Base-by-base conservation (phyloP, 805 yeast genomes). In the Alloascoidea hylecoeti region DNA sequence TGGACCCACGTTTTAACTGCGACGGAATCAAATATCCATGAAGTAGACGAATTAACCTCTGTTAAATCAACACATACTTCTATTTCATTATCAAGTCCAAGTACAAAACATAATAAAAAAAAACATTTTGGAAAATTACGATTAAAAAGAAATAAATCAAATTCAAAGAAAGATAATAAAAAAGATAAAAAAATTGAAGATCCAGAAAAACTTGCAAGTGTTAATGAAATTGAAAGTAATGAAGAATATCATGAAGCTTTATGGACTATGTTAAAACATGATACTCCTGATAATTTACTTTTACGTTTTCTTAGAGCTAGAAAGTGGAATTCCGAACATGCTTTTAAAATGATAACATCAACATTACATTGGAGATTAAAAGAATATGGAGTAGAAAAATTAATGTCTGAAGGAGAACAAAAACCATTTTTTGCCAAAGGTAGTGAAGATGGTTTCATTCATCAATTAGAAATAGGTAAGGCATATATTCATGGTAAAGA, bases 231-330 rank as follows among this genome's bases (percentile, higher is more conserved):
- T n/a, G n/a, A 23, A 9, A 23, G 9, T 9, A 64, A 78, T 0
- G 64, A 63, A 16, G 65, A 63, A 15, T 50, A 75, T 5, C 70
- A 72, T 43, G 55, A 55, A 5, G 66, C 68, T 44, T 64, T 76
- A 51, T 72, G 80, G 78, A 52, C 60, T 34, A 64, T 76, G 65
- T 50, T 75, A 37, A 75, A 89, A 58, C 69, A 75, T 33, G 97
- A 89, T 54, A 66, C 78, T 35, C 81, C 94, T 2, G 99, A 92
- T 56, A 78, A 81, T 48, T 57, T 78, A 46, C 37, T 84, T 18
- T 64, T 88, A 50, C 70, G 94, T 49, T 88, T 79, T 49, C 58
- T 83, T 17, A 68, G 95, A 47, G 96, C 96, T 30, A 75, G 96
- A 58, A 85, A 85, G 58, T 85, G 85, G 78, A 74, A 80, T 45